Evolutionary conservation across 306 rosid species (phyloP), one percentile per base, ranked within the genome.

Genomic region (Alnus glutinosa): DNA sequence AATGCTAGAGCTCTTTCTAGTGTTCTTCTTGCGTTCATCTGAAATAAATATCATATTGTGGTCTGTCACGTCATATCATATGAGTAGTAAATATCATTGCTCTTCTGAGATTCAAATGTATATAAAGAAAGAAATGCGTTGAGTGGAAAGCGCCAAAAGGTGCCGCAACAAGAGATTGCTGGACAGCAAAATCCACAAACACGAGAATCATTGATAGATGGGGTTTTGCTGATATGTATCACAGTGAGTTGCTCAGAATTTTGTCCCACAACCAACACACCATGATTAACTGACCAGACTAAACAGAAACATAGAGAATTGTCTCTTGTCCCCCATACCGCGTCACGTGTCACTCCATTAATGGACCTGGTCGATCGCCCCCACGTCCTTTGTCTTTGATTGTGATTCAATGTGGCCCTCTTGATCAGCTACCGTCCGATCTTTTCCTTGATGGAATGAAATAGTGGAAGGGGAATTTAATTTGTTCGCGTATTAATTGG

Each of bases 401-500:
- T 72, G 46, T 86, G 74, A 67, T 76, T 37, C 58, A 71, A 73
- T 47, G 76, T 86, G 86, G 85, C 68, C 70, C 83, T 51, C 2
- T 14, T 23, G 28, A 23, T 73, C 1, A 44, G 7, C 11, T 3
- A 0, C 83, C 83, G 34, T 73, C 46, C 16, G 28, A 75, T 80
- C 4, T 39, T 39, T 5, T 39, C 19, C 46, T 55, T 64, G 19
- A 67, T 81, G 81, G 73, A 73, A 79, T 16, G 14, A 75, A 54
- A 70, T n/a, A 14, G 7, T 73, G 58, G 51, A 46, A 0, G 3
- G 59, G 61, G 51, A 47, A 54, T 46, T 63, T 23, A 47, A 54
- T 46, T 67, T 12, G 49, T 67, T 16, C 9, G 19, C 1, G 48
- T n/a, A 77, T 14, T 28, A 49, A 71, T 14, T 64, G 37, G 71